phyloP scores from a whole-genome alignment of 2,329 filamentous ascomycete species.

The Colletotrichum cereale region DNA sequence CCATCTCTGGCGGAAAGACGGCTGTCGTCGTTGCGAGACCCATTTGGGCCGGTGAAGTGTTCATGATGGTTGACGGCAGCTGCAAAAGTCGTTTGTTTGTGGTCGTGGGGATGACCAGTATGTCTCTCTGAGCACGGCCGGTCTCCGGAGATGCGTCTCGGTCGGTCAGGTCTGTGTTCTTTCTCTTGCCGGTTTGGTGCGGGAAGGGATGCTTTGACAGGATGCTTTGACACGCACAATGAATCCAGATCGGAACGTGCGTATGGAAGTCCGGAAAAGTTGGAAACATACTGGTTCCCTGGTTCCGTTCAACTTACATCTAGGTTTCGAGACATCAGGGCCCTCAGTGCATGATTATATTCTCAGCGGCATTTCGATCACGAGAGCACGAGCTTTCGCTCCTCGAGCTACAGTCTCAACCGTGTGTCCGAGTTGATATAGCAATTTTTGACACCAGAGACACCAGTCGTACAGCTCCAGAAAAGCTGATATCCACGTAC shows the following conservation, averaged over 20 bases:
- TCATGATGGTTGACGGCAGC: background rate
- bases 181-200: background rate
- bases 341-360: background rate
- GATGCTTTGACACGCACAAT: constrained; percentile 5
- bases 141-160: background rate
- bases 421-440: no score
- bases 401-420: no score
- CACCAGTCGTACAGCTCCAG: no score
- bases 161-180: background rate
- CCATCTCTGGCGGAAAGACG: background rate
- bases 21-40: background rate
- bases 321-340: background rate
- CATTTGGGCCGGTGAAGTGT: background rate
- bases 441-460: no score
- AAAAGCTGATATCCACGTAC: no score
- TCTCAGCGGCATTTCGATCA: background rate
- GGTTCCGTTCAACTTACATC: background rate
- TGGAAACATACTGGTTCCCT: background rate
- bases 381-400: no score
- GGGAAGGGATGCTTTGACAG: constrained; percentile 4
- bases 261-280: no score
- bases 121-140: background rate
- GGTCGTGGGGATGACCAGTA: background rate
- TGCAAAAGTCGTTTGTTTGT: background rate
- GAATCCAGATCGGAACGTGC: background rate